A percentile compares a stretch with the other conserved stretches of the same genome.
Evolutionary conservation across 371 early-diverging fungal genomes (phyloP).

Genomic region (Circinella umbellata): DNA sequence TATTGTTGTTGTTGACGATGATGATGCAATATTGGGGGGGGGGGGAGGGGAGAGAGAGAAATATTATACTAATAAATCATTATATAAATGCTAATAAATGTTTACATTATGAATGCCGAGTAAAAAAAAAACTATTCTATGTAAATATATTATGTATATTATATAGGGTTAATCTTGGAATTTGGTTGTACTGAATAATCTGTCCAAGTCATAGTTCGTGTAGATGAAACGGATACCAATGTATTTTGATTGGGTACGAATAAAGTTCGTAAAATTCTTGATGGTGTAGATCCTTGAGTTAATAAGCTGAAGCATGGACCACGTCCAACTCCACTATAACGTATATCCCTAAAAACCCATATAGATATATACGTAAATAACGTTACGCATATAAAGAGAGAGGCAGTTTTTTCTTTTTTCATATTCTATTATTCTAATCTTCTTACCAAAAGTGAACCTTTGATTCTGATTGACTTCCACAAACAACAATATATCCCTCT

Average conservation of each 20-base stretch:
- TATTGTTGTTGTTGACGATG: too few species aligned
- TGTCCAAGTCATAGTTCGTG: slow-evolving; percentile 35
- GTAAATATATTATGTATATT: neutral
- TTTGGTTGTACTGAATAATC: slow-evolving; percentile 34
- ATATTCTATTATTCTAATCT: neutral
- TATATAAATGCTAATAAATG: too few species aligned
- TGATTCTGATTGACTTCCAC: slow-evolving; percentile 31
- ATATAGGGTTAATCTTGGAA: slow-evolving; percentile 1
- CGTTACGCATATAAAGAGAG: too few species aligned
- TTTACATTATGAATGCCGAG: too few species aligned
- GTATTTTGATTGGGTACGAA: slow-evolving; percentile 35
- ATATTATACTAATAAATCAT: too few species aligned
- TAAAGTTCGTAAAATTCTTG: slow-evolving; percentile 23
- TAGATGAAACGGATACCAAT: slow-evolving; percentile 29
- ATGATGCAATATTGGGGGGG: too few species aligned
- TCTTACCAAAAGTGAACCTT: slow-evolving; percentile 46
- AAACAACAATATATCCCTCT: slow-evolving; percentile 43
- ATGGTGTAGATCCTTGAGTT: slow-evolving; percentile 6
- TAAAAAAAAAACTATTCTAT: too few species aligned
- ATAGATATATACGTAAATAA: too few species aligned
- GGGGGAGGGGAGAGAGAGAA: too few species aligned
- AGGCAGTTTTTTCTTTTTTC: too few species aligned
- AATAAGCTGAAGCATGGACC: slow-evolving; percentile 25
- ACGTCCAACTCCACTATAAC: slow-evolving; percentile 30
- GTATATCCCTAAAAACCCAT: slow-evolving; percentile 26